Evolutionary conservation across 345 rosid genomes (phyloP), one percentile per base, ranked within the genome.

Genomic region (Salix viminalis): DNA sequence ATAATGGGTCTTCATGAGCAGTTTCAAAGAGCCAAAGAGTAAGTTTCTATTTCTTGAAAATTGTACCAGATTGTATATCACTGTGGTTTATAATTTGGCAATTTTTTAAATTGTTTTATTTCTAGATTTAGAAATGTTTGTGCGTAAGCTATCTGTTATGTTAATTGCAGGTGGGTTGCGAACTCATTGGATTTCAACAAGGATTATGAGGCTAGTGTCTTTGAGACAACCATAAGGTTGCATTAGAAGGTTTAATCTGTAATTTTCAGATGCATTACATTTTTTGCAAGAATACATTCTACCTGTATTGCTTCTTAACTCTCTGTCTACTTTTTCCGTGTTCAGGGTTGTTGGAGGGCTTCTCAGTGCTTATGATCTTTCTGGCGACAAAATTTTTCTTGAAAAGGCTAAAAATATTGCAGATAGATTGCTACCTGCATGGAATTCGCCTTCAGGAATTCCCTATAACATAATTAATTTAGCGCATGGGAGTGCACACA

Each of bases 171-270:
- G 74, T 96, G 99, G 99, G 93, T 94, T 81, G 96, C 99, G 68
- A 90, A 75, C 78, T 84, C 98, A 32, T 88, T 96, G 90, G 95
- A 96, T 85, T 94, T 94, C 71, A 84, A 94, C 87, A 96, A 92
- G 90, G 86, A 90, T 79, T 91, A 94, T 74, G 98, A 91, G 70
- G 99, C 98, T 74, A 96, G 97, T 80, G 97, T 96, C 78, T 96
- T 94, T 65, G 98, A 94, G 87, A 96, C 99, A 88, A 94, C 99
- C 90, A 96, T 96, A 90, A 96, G 99, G 99, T 94, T 84, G 79
- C 89, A 41, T 87, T 86, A 84, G 76, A 84, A 92, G 91, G 94
- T 96, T 92, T 91, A 90, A 85, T 82, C 28, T 85, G 73, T 82
- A 78, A 79, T 83, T 84, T 80, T 88, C 86, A 56, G 81, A 75